Evolutionary conservation across 495 filamentous ascomycete species (phyloP).

Genomic region (Talaromyces wortmannii): DNA sequence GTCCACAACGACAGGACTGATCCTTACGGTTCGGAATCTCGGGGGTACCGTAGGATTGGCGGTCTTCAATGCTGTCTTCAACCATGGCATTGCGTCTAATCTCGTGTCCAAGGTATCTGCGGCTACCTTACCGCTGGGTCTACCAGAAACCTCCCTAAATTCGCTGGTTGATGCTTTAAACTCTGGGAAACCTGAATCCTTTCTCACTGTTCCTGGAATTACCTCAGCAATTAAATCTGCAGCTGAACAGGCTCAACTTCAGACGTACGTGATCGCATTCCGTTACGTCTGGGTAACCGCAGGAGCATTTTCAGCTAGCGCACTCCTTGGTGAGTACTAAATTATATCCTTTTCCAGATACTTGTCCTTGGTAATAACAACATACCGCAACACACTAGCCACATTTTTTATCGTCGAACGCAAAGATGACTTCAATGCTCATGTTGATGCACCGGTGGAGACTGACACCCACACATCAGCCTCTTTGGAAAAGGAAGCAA

Average conservation of each 20-base stretch:
- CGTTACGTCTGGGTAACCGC: not conserved
- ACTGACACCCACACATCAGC: not conserved
- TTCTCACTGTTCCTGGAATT: not conserved
- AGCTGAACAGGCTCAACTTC: not conserved
- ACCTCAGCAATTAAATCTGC: not conserved
- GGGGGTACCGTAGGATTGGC: constrained; percentile 48
- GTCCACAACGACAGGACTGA: not conserved
- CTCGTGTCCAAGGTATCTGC: not conserved
- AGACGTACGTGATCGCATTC: not conserved
- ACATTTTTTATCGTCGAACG: not conserved
- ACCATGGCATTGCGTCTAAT: not conserved
- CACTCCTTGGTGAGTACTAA: not conserved
- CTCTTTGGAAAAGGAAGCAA: not conserved
- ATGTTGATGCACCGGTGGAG: not conserved
- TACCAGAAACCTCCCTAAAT: not conserved
- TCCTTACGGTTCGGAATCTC: constrained; percentile 30
- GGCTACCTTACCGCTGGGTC: not conserved
- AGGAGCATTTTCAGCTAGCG: not conserved
- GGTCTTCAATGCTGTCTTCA: constrained; percentile 11
- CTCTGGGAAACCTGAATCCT: not conserved
- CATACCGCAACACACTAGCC: not conserved
- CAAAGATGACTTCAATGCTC: not conserved
- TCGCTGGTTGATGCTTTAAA: not conserved
- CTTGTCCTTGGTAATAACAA: not conserved
- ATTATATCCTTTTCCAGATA: not conserved